A percentile compares a stretch with the other conserved stretches of the same genome.
Conservation (phyloP, 192 early-diverging fungal species). For the Funneliformis mosseae region DNA sequence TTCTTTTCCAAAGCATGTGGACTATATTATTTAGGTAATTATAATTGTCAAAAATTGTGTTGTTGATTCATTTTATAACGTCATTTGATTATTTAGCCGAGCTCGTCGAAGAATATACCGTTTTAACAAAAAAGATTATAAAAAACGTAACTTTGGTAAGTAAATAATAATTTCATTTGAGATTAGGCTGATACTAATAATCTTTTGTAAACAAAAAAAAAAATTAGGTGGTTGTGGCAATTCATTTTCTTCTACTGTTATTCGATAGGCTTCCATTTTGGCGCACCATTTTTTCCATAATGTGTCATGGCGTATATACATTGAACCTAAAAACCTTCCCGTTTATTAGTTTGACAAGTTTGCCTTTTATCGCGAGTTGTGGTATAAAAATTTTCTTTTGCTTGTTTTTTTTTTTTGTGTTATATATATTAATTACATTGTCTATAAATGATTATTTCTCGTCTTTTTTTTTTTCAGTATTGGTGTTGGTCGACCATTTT, state of each 20-base stretch:
- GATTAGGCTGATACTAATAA: not conserved
- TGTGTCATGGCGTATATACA: slow-evolving; percentile 80
- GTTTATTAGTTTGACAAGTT: slow-evolving; percentile 72
- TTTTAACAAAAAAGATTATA: slow-evolving; percentile 74
- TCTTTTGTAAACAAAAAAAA: not conserved
- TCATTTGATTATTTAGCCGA: slow-evolving; percentile 21
- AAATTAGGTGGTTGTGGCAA: slow-evolving; percentile 57
- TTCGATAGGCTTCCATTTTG: slow-evolving; percentile 80
- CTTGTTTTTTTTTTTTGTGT: not conserved
- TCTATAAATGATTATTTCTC: not conserved
- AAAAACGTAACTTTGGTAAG: slow-evolving; percentile 60
- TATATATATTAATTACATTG: not conserved
- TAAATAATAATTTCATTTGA: not conserved
- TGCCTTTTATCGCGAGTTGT: slow-evolving; percentile 80
- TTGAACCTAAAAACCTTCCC: slow-evolving; percentile 83
- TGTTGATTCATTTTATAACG: not conserved
- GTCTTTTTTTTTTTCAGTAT: slow-evolving; percentile 40
- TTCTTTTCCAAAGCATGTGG: slow-evolving; percentile 65
- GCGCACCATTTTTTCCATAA: slow-evolving; percentile 70
- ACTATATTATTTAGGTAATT: slow-evolving; percentile 70
- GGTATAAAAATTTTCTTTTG: slow-evolving; percentile 49
- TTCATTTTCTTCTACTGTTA: slow-evolving; percentile 73
- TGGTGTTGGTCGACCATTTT: slow-evolving; percentile 90
- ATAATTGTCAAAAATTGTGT: slow-evolving; percentile 32
- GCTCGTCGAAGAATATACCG: slow-evolving; percentile 78